phyloP scores from a whole-genome alignment of 805 yeast species.

The Myxozyma neotropica region DNA sequence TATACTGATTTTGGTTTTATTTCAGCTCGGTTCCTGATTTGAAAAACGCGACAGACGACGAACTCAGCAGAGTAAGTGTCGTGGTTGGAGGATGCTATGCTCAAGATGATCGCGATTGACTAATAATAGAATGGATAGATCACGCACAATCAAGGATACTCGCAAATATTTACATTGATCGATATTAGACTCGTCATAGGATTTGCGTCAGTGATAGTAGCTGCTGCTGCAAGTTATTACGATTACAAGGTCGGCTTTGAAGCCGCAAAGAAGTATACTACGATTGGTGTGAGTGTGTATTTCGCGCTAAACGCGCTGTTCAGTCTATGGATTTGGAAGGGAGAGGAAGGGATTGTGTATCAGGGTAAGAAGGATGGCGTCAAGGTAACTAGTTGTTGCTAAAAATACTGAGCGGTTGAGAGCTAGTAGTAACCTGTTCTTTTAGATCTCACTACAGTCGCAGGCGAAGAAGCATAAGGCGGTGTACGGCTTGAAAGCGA shows the following conservation, averaged over 20 bases:
- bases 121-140: slow-evolving; percentile 21
- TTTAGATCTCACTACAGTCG: slow-evolving; percentile 26
- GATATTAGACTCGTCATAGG: slow-evolving; percentile 41
- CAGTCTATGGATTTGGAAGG: slow-evolving; percentile 36
- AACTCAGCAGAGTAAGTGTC: slow-evolving; percentile 37
- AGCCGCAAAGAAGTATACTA: slow-evolving; percentile 36
- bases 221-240: slow-evolving; percentile 37
- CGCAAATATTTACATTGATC: slow-evolving; percentile 34
- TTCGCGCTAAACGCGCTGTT: slow-evolving; percentile 36
- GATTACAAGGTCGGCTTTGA: slow-evolving; percentile 43
- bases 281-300: slow-evolving; percentile 39
- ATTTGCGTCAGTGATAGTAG: slow-evolving; percentile 39
- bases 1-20: background rate
- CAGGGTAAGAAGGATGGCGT: slow-evolving; percentile 37
- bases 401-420: background rate
- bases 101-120: background rate
- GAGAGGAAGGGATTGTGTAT: slow-evolving; percentile 40
- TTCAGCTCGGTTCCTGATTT: slow-evolving; percentile 34
- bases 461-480: slow-evolving; percentile 22
- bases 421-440: background rate
- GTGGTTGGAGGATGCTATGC: background rate
- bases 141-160: slow-evolving; percentile 37
- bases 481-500: slow-evolving; percentile 21
- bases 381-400: slow-evolving; percentile 12
- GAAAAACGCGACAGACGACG: slow-evolving; percentile 41